Evolutionary conservation across 352 stramenopile species (phyloP).

Genomic region (Phytophthora macrochlamydospora): DNA sequence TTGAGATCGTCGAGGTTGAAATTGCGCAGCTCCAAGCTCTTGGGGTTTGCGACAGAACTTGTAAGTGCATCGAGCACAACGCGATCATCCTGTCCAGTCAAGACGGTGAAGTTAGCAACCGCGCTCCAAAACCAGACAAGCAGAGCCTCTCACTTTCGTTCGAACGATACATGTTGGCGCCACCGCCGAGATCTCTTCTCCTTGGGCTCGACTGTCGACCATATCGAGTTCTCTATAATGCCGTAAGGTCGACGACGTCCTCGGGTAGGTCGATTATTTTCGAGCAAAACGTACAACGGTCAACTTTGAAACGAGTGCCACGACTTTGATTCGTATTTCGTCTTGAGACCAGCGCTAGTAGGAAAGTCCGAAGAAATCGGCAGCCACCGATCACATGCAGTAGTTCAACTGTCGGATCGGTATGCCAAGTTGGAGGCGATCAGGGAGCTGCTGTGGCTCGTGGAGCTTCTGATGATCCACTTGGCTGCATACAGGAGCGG

Average conservation of each 20-base stretch:
- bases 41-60: conserved; percentile 14
- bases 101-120: background rate
- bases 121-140: background rate
- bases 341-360: background rate
- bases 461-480: no score
- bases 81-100: conserved; percentile 14
- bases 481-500: no score
- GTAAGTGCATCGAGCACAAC: conserved; percentile 31
- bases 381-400: background rate
- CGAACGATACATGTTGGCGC: conserved; percentile 24
- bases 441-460: no score
- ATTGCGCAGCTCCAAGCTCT: conserved; percentile 35
- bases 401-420: background rate
- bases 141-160: conserved; percentile 11
- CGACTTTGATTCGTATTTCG: background rate
- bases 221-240: conserved; percentile 19
- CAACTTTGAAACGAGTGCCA: conserved; percentile 4
- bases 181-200: background rate
- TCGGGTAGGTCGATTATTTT: conserved; percentile 22
- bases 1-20: conserved; percentile 34
- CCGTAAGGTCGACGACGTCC: background rate
- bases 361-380: no score
- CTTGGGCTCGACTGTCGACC: conserved; percentile 23
- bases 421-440: background rate
- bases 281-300: conserved; percentile 17